Evolutionary conservation across 140 eudicot species (phyloP).

Genomic region (Oenanthe javanica): DNA sequence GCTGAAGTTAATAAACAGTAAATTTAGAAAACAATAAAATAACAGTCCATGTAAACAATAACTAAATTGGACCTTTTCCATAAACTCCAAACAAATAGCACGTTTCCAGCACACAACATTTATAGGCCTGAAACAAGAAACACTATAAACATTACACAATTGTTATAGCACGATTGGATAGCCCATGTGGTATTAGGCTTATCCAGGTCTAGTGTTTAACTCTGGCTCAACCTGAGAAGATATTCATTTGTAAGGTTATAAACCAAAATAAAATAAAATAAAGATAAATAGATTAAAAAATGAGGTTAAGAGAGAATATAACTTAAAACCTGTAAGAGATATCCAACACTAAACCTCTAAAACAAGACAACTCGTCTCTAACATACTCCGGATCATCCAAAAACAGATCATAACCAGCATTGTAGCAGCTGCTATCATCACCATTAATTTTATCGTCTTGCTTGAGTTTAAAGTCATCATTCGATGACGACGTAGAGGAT

Average conservation of each 20-base stretch:
- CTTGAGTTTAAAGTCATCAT: conserved; percentile 23
- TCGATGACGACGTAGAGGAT: conserved; percentile 17
- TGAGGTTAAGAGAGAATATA: too few relatives aligned
- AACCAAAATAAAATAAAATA: too few relatives aligned
- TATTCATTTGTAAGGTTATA: too few relatives aligned
- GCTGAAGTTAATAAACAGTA: background rate
- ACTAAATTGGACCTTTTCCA: conserved; percentile 79
- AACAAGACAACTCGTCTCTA: conserved; percentile 65
- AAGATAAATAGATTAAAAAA: too few relatives aligned
- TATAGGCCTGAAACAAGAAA: conserved; percentile 69
- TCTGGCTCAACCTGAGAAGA: too few relatives aligned
- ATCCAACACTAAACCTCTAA: conserved; percentile 84
- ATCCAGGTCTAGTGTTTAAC: too few relatives aligned
- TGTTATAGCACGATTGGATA: too few relatives aligned
- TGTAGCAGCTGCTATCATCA: conserved; percentile 5
- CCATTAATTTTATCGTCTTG: conserved; percentile 4
- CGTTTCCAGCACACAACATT: conserved; percentile 99
- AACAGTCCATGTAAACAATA: background rate
- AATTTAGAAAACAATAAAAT: background rate
- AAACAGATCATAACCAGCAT: conserved; percentile 30
- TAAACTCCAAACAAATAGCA: conserved; percentile 92
- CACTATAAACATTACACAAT: background rate
- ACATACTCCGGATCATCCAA: conserved; percentile 45
- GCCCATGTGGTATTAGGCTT: too few relatives aligned
- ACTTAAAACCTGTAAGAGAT: conserved; percentile 55